Base-by-base conservation (phyloP, 768 basidiomycete species). In the Inosperma sp. region DNA sequence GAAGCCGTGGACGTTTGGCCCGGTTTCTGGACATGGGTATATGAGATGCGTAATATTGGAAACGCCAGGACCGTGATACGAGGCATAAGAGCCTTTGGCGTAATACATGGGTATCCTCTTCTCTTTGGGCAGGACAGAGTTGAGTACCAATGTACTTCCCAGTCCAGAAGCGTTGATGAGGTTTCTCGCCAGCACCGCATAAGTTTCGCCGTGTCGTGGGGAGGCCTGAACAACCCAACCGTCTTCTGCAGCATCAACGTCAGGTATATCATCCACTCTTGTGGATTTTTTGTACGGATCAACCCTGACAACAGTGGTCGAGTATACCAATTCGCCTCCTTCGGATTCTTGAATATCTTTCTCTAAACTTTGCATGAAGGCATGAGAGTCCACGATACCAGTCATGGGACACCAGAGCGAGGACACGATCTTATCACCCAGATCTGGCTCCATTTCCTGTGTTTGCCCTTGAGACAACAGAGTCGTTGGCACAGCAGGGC, bases 221-320 rank as follows among this genome's bases (percentile, higher is more conserved):
- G 82, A 74, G 5, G 79, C 79, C 66, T 96, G 93, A 7, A 96
- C 86, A 16, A 94, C 82, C 93, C 93, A 97, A 2, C 94, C 93
- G 16, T 75, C 71, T 41, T 76, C 75, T 5, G 48, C 49, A n/a
- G 65, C 58, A 17, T 67, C 67, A 34, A 60, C 6, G 51, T 68
- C 62, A 16, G 66, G 59, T 30, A 56, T 36, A 30, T 47, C 57
- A 12, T 55, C 34, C 7, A 59, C 49, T 13, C 27, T 49, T 19
- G 51, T 59, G 36, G 65, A 55, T 34, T 64, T 64, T 40, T 59
- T 57, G 61, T 72, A 75, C 2, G 79, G 80, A 63, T 99, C 96
- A 5, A 99, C 75, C 25, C 96, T 81, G 14, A 95, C 92, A 25
- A 90, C 90, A 14, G 76, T 76, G 0, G 93, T 95, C 4, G 83